Conservation (phyloP, 176 grass and related monocot genomes). For the Bromus sterilis region DNA sequence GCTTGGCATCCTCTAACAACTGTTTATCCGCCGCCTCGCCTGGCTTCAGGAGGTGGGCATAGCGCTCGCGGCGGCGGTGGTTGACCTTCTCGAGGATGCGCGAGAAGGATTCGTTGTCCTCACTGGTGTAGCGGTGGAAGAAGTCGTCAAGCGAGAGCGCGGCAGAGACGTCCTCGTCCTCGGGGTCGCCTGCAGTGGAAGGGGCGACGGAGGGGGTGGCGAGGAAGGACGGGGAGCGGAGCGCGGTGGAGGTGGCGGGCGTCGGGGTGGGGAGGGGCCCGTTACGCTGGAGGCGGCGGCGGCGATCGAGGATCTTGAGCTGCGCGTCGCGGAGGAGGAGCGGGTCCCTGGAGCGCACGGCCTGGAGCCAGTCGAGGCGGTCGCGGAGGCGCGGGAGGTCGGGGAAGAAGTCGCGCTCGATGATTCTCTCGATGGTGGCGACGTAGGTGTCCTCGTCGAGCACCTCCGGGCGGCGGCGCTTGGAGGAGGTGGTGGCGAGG, state of each 20-base stretch:
- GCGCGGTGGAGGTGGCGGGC: constrained; percentile 44
- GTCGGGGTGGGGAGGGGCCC: constrained; percentile 38
- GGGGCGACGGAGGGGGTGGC: constrained; percentile 34
- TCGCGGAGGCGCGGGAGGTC: constrained; percentile 81
- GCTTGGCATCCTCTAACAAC: constrained; percentile 48
- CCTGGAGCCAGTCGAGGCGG: constrained; percentile 93
- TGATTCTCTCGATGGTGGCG: constrained; percentile 69
- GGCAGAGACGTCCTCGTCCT: constrained; percentile 36
- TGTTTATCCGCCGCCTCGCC: background rate
- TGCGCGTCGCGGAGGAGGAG: constrained; percentile 80
- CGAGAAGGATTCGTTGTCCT: constrained; percentile 94
- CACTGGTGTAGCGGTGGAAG: constrained; percentile 72
- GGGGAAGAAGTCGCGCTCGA: constrained; percentile 95
- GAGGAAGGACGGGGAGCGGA: constrained; percentile 58
- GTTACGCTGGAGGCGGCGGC: constrained; percentile 18
- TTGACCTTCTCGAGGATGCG: constrained; percentile 91
- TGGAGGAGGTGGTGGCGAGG: constrained; percentile 19
- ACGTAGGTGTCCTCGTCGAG: constrained; percentile 94
- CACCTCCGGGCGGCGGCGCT: constrained; percentile 54
- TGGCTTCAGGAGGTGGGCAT: constrained; percentile 72
- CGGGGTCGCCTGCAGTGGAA: background rate
- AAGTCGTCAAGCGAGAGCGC: constrained; percentile 72
- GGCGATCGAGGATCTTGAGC: constrained; percentile 91
- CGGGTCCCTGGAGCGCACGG: constrained; percentile 70
- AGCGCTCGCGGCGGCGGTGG: constrained; percentile 58